Evolutionary conservation across 306 rosid genomes (phyloP), one percentile per base, ranked within the genome.

Genomic region (Neltuma alba): DNA sequence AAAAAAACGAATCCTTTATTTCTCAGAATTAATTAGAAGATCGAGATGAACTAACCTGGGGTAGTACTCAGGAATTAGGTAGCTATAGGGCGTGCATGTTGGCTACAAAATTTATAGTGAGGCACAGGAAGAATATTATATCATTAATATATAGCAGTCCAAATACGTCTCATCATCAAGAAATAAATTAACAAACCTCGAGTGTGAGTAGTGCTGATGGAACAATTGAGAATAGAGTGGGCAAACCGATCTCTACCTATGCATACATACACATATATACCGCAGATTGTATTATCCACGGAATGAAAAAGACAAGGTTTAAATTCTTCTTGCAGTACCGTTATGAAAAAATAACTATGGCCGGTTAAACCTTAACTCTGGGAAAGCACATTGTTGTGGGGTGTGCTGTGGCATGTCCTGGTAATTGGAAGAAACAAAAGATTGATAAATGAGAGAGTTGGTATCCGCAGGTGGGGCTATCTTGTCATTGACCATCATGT

Each of bases 391-490:
- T 81, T 76, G 84, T 66, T 81, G 81, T 21, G 82, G 45, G 2
- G 45, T 41, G 62, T 40, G 60, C 50, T 50, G 57, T 3, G 45
- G 72, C 48, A 38, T 52, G 31, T 71, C 72, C 67, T 30, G 78
- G 38, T 72, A 70, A 61, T 79, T 75, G 7, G 85, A 84, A 65
- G 74, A 75, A 44, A 41, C 38, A 52, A 67, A 40, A 74, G 87
- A 79, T 85, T 88, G 85, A 81, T 80, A 84, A 37, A 87, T 72
- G 71, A 81, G 9, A 72, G 87, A 69, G 72, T 79, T 79, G 41
- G 79, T 85, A 80, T 86, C 89, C 2, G 21, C 8, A 62, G 40
- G 23, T 30, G 40, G 66, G 38, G 20, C 66, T 27, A 28, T 28
- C 37, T 60, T 60, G 40, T 62, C 68, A 11, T 27, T 38, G 41